phyloP scores from a whole-genome alignment of 139 green algal species.

The Pleodorina starrii region DNA sequence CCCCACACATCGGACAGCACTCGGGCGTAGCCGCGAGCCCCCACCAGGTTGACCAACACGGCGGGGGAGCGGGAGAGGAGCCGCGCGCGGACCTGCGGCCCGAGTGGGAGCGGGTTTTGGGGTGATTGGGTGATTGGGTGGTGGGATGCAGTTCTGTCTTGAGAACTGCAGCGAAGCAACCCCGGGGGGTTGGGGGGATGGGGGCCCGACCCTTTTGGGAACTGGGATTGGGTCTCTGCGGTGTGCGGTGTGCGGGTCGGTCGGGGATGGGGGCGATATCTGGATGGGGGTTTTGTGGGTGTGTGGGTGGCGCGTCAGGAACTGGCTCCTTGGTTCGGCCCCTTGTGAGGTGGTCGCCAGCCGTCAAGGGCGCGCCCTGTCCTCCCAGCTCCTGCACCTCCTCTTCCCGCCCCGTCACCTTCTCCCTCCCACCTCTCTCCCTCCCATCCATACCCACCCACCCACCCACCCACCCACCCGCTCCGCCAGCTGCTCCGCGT shows the following conservation, averaged over 20 bases:
- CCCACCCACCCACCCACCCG: constrained; percentile 1
- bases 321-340: no score
- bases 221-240: background rate
- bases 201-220: background rate
- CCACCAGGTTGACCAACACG: constrained; percentile 18
- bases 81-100: background rate
- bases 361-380: no score
- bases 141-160: no score
- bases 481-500: constrained; percentile 27
- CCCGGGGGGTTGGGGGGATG: background rate
- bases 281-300: no score
- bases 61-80: background rate
- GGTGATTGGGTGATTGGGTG: background rate
- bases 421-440: no score
- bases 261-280: background rate
- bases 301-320: no score
- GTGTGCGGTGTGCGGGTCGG: background rate
- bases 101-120: background rate
- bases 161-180: background rate
- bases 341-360: no score
- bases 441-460: no score
- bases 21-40: background rate
- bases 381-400: no score
- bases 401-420: no score
- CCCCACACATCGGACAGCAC: constrained; percentile 39